Conservation (phyloP, 495 filamentous ascomycete genomes). For the Sporormia fimetaria region DNA sequence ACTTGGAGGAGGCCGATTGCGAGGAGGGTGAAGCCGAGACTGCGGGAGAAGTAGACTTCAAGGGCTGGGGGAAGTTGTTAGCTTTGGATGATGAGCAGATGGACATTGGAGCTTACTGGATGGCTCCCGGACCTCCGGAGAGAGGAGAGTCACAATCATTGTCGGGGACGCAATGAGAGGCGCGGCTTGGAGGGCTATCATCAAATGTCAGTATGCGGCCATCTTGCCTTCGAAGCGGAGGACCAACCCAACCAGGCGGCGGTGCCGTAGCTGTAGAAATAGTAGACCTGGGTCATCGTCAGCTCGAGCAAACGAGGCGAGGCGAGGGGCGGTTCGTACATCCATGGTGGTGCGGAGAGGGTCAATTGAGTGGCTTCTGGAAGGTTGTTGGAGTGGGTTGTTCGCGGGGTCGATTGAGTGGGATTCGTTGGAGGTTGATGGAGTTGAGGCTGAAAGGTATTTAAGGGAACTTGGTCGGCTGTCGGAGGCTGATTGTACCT, state of each 20-base stretch:
- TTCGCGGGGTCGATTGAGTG: no score
- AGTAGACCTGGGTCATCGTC: constrained; percentile 43
- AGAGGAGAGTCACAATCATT: constrained; percentile 52
- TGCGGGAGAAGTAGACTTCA: constrained; percentile 65
- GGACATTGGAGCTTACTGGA: constrained; percentile 37
- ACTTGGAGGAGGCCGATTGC: constrained; percentile 53
- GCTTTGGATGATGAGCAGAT: not conserved
- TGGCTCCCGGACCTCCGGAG: constrained; percentile 44
- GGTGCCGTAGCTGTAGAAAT: constrained; percentile 54
- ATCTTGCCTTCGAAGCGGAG: not conserved
- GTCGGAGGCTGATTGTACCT: no score
- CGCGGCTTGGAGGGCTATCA: constrained; percentile 46
- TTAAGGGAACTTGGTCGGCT: no score
- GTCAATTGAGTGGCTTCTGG: no score
- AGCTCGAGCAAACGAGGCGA: not conserved
- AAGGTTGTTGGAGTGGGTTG: no score
- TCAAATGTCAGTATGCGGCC: not conserved
- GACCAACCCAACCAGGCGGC: constrained; percentile 46
- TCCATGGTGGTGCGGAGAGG: no score
- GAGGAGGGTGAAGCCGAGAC: constrained; percentile 54
- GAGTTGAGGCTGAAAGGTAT: no score
- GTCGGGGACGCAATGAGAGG: constrained; percentile 54
- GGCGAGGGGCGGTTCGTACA: not conserved
- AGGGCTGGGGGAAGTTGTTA: constrained; percentile 35
- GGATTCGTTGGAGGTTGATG: no score